A percentile compares a stretch with the other conserved stretches of the same genome.
phyloP scores from a whole-genome alignment of 140 eudicot genomes.

The Erigeron philadelphicus region DNA sequence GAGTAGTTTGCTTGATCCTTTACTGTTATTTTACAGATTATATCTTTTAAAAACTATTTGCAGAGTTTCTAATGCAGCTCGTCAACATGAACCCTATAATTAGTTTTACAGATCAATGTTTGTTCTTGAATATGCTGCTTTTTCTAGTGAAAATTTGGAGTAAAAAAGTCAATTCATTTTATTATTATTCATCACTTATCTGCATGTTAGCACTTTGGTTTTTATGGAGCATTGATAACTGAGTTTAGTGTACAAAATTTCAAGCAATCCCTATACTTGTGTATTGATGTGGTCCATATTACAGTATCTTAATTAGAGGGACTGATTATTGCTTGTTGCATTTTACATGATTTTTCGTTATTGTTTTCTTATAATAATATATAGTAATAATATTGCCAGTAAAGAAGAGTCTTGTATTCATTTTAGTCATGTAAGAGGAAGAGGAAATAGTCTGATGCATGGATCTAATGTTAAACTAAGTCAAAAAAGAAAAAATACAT shows the following conservation, averaged over 20 bases:
- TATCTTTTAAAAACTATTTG: background rate
- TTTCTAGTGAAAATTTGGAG: background rate
- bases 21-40: background rate
- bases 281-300: background rate
- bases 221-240: constrained; percentile 9
- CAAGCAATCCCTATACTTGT: constrained; percentile 1
- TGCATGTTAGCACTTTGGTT: constrained; percentile 1
- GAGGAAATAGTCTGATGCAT: no score
- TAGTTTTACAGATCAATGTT: background rate
- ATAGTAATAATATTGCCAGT: background rate
- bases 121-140: constrained; percentile 7
- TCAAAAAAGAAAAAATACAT: no score
- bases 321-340: no score
- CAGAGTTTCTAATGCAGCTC: background rate
- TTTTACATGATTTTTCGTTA: no score
- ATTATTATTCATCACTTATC: background rate
- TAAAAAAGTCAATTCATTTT: constrained; percentile 8
- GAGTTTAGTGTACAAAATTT: background rate
- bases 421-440: background rate
- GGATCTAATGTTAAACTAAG: no score
- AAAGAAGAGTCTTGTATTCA: background rate
- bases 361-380: no score
- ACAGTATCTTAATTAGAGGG: no score
- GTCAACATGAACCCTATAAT: constrained; percentile 12
- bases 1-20: background rate